Percentiles rank a stretch among this genome's conserved stretches.
These are phyloP conservation scores for Comarum palustre DNA, from an alignment of 306 rosid genomes.

Conservation along the genomic window DNA sequence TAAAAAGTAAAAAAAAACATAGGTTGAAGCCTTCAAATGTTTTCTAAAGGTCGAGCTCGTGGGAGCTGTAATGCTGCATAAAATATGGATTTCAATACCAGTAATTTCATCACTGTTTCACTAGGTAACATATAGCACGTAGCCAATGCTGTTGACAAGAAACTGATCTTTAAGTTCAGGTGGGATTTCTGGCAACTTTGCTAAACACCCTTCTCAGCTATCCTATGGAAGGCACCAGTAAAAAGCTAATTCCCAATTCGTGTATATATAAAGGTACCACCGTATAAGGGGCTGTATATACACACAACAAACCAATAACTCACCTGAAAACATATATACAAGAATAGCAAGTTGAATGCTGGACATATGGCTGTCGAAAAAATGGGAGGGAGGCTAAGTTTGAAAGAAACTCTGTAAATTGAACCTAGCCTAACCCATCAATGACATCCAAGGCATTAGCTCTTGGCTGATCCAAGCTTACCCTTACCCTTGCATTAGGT, in stretches of 20 bases:
- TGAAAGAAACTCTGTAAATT: slow-evolving; percentile 10
- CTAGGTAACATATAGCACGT: no score
- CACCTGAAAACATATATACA: slow-evolving; percentile 22
- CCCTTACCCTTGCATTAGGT: slow-evolving; percentile 21
- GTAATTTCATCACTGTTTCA: no score
- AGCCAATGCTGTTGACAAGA: no score
- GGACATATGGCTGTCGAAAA: slow-evolving; percentile 1
- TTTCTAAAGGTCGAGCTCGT: no score
- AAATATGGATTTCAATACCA: no score
- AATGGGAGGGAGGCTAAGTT: not conserved
- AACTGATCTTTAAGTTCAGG: not conserved
- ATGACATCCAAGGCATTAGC: slow-evolving; percentile 47
- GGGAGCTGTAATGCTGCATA: no score
- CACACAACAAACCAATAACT: slow-evolving; percentile 12
- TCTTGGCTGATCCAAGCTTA: slow-evolving; percentile 19
- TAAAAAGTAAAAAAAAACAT: no score
- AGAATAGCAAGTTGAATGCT: slow-evolving; percentile 9
- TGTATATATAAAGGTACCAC: not conserved
- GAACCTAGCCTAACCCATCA: slow-evolving; percentile 49
- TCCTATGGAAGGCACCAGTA: not conserved
- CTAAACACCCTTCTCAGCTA: not conserved
- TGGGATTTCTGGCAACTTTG: not conserved
- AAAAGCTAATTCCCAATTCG: not conserved
- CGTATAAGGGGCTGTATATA: slow-evolving; percentile 1
- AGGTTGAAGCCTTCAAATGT: no score